Conservation (phyloP, 2,329 filamentous ascomycete genomes). For the Exophiala spinifera region DNA sequence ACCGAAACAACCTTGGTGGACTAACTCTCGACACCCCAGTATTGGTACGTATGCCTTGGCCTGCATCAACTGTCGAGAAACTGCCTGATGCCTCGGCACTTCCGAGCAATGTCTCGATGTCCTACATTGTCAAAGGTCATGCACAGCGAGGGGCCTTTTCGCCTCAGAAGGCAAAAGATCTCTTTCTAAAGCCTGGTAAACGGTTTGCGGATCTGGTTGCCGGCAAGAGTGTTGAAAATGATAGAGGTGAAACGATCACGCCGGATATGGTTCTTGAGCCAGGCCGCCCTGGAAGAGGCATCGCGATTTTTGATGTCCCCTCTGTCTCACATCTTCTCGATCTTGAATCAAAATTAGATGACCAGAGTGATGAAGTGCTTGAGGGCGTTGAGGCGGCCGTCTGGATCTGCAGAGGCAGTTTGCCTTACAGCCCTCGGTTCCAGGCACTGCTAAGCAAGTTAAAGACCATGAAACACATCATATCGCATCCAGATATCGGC, state of each 20-base stretch:
- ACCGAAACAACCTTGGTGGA: constrained; percentile 53
- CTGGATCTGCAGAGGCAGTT: constrained; percentile 74
- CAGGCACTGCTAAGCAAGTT: constrained; percentile 66
- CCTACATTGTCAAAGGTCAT: constrained; percentile 79
- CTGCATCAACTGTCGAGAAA: constrained; percentile 59
- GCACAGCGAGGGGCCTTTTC: constrained; percentile 79
- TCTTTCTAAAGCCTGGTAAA: constrained; percentile 61
- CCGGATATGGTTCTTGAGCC: constrained; percentile 82
- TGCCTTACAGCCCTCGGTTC: constrained; percentile 62
- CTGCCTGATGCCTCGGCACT: constrained; percentile 62
- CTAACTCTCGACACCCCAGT: constrained; percentile 65
- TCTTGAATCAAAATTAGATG: constrained; percentile 58
- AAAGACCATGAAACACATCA: constrained; percentile 64
- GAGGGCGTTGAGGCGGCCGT: constrained; percentile 65
- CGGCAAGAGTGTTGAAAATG: constrained; percentile 62
- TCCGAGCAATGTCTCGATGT: constrained; percentile 67
- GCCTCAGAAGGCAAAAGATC: constrained; percentile 57
- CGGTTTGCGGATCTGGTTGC: constrained; percentile 60
- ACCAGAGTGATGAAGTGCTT: constrained; percentile 54
- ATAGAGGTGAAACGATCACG: constrained; percentile 67
- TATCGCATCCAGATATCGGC: constrained; percentile 71
- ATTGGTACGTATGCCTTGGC: constrained; percentile 74
- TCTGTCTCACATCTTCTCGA: constrained; percentile 65
- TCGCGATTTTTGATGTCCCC: constrained; percentile 79
- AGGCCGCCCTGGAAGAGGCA: constrained; percentile 63